Base-by-base conservation (phyloP, 495 filamentous ascomycete species). In the Penicillium manginii region DNA sequence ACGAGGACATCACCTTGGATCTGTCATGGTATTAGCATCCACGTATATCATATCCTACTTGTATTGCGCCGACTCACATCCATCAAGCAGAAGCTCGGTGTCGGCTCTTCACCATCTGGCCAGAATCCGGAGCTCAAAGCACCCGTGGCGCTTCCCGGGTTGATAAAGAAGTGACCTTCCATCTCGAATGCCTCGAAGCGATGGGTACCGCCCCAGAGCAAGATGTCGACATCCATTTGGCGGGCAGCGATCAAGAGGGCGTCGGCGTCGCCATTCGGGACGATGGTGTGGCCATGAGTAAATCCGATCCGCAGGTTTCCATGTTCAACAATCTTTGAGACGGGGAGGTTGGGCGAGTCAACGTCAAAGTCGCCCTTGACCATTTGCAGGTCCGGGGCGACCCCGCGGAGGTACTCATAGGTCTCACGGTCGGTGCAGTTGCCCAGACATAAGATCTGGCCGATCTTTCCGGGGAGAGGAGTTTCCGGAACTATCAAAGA, bases 141-240 rank as follows among this genome's bases (percentile, higher is more conserved):
- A 11, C 92, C 92, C 9, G 91, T 96, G 19, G 90, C 93, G 73
- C 90, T 96, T n/a, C 94, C 94, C 2, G 94, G 94, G 70, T 98
- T 98, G 43, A 98, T 88, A 74, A 98, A 98, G 79, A 98, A 98
- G 73, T 96, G 91, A 52, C 94, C 96, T 80, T 97, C 96, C 76
- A 97, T 87, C 80, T 98, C 96, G 68, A 96, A 98, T 29, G 96
- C 96, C 78, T 99, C 94, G 71, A 99, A 99, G 12, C 86, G 82
- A 77, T 97, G 93, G 14, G 93, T 97, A n/a, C 94, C 96, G 43
- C 92, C 94, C 92, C 92, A 99, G 62, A 96, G 86, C 53, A 99
- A 76, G 45, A 99, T 91, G 78, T 99, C 94, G 17, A 97, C 96
- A 68, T 98, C 94, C 79, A 99, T 88, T 72, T 93, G 91, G 59